Percentiles rank a stretch among this genome's conserved stretches.
Conservation (phyloP, 352 stramenopile genomes). For the Phytophthora parvispora region DNA sequence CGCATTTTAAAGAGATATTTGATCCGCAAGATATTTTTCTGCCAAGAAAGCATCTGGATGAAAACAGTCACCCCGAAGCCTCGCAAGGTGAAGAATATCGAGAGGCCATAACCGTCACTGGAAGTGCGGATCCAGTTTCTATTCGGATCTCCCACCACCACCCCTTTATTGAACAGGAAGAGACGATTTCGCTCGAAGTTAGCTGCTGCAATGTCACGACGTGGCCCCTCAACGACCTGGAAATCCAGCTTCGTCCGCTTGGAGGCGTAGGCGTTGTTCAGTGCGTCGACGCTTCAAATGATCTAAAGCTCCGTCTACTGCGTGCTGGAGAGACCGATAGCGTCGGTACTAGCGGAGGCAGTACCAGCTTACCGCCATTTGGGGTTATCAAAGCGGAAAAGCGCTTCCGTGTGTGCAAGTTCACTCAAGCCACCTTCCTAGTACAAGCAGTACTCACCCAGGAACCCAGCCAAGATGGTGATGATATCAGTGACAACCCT, state of each 20-base stretch:
- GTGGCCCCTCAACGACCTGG: constrained; percentile 67
- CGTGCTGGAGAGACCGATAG: constrained; percentile 42
- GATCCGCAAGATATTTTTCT: constrained; percentile 49
- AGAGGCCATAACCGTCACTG: constrained; percentile 52
- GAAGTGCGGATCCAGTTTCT: constrained; percentile 68
- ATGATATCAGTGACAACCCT: constrained; percentile 7
- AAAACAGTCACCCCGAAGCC: not conserved
- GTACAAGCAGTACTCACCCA: constrained; percentile 70
- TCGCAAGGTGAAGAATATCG: constrained; percentile 15
- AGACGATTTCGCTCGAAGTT: constrained; percentile 59
- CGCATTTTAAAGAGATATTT: constrained; percentile 41
- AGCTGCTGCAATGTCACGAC: constrained; percentile 79
- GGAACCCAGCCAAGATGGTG: constrained; percentile 41
- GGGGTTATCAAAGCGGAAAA: constrained; percentile 75
- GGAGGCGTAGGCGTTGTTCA: constrained; percentile 48
- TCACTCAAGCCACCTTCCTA: constrained; percentile 57
- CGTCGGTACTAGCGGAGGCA: constrained; percentile 39
- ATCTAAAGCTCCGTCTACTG: constrained; percentile 66
- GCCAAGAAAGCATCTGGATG: constrained; percentile 27
- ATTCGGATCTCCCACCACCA: constrained; percentile 72
- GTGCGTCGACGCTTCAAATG: constrained; percentile 64
- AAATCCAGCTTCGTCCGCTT: constrained; percentile 64
- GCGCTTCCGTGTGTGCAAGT: constrained; percentile 72
- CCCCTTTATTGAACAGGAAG: constrained; percentile 45
- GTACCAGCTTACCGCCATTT: constrained; percentile 59